These are phyloP conservation scores for Parathielavia hyrcaniae DNA, from an alignment of 495 filamentous ascomycete genomes.

Conservation along the genomic window DNA sequence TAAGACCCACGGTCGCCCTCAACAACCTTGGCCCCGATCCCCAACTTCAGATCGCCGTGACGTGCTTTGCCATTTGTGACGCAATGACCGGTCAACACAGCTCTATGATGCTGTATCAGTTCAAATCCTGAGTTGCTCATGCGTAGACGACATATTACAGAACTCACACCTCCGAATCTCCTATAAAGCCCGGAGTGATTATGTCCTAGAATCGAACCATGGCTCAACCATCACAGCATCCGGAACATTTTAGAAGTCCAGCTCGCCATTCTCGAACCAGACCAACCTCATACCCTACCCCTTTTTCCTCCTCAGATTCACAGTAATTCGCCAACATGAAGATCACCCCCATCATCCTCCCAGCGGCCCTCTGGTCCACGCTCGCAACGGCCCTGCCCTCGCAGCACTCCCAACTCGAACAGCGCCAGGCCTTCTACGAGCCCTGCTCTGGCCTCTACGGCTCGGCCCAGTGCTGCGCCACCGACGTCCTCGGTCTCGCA, in stretches of 20 bases:
- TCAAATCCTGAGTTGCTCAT: not conserved
- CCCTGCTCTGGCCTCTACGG: not conserved
- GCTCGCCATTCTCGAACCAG: no score
- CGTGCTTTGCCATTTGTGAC: not conserved
- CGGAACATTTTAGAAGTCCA: no score
- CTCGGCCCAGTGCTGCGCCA: not conserved
- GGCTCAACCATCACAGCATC: no score
- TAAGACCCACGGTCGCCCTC: not conserved
- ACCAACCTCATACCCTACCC: no score
- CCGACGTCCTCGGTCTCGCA: not conserved
- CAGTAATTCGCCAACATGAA: conserved; percentile 10
- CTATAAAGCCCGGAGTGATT: no score
- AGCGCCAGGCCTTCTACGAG: not conserved
- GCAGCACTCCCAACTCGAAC: not conserved
- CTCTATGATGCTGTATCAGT: not conserved
- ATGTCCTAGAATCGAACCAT: no score
- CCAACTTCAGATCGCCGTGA: not conserved
- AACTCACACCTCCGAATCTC: no score
- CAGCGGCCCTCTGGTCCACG: not conserved
- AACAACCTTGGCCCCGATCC: no score
- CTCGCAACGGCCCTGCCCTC: not conserved
- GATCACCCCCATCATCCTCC: not conserved
- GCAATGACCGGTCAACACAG: not conserved
- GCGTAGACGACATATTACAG: not conserved
- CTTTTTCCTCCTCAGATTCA: no score